Conservation (phyloP, 768 basidiomycete species). For the Suillus cothurnatus region DNA sequence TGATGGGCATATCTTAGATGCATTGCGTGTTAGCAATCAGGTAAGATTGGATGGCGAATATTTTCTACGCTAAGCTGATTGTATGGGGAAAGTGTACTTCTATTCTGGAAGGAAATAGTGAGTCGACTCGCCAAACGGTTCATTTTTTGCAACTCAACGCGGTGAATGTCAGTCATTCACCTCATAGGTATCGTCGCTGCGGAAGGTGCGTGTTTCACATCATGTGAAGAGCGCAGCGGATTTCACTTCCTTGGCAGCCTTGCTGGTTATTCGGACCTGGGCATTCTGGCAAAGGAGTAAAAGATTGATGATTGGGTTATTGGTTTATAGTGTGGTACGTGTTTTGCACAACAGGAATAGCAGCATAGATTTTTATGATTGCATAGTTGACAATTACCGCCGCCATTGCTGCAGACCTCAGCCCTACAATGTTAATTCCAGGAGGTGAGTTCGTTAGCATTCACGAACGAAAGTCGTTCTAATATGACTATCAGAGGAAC, state of each 20-base stretch:
- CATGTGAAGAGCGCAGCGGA: background rate
- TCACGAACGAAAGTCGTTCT: background rate
- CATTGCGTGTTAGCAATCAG: constrained; percentile 1
- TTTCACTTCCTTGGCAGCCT: constrained; percentile 7
- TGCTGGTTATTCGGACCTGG: constrained; percentile 21
- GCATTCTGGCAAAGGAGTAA: constrained; percentile 23
- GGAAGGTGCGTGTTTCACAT: background rate
- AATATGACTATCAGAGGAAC: background rate
- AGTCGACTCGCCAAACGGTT: background rate
- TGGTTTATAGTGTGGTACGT: constrained; percentile 14
- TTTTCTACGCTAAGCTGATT: constrained; percentile 5
- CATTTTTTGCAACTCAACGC: background rate
- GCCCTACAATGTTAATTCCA: constrained; percentile 10
- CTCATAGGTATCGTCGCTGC: constrained; percentile 12
- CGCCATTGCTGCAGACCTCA: constrained; percentile 1
- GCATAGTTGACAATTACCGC: constrained; percentile 13
- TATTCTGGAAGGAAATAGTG: constrained; percentile 13
- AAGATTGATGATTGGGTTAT: constrained; percentile 16
- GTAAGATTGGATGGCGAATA: background rate
- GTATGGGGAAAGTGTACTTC: constrained; percentile 1
- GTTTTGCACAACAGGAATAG: background rate
- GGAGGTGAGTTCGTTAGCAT: background rate
- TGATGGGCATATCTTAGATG: background rate
- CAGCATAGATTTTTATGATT: background rate
- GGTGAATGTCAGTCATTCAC: constrained; percentile 6